Evolutionary conservation across 2,329 filamentous ascomycete genomes (phyloP).

Genomic region (Colletotrichum graminicola): DNA sequence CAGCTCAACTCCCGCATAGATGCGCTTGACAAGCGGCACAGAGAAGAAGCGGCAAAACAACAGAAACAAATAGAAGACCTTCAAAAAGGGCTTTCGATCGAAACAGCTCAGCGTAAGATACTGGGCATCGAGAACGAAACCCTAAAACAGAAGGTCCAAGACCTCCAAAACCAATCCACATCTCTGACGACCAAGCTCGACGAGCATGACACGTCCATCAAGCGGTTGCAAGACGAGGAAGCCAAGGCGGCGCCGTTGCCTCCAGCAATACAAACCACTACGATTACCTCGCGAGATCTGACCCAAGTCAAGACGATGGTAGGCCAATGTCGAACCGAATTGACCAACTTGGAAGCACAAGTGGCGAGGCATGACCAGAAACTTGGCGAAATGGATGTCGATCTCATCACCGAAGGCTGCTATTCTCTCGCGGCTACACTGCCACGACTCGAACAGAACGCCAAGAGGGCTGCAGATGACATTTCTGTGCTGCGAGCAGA

Average conservation of each 20-base stretch:
- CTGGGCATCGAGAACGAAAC: constrained; percentile 26
- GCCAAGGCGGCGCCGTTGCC: neutral
- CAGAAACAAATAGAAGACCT: constrained; percentile 31
- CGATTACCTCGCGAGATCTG: constrained; percentile 8
- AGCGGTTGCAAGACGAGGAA: constrained; percentile 6
- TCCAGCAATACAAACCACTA: neutral
- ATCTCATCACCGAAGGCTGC: constrained; percentile 27
- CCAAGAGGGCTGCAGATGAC: constrained; percentile 10
- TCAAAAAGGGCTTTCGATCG: constrained; percentile 2
- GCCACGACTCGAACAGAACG: constrained; percentile 21
- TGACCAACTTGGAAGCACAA: neutral
- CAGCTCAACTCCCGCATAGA: constrained; percentile 23
- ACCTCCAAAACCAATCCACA: constrained; percentile 9
- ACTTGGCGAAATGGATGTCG: constrained; percentile 35
- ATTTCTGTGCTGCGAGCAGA: constrained; percentile 8
- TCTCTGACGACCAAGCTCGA: constrained; percentile 12
- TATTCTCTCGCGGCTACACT: constrained; percentile 15
- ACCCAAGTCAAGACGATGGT: constrained; percentile 1
- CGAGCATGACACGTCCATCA: constrained; percentile 6
- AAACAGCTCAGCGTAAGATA: constrained; percentile 15
- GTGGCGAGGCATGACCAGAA: constrained; percentile 19
- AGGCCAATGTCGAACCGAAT: neutral
- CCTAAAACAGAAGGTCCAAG: constrained; percentile 22
- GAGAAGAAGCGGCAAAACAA: constrained; percentile 39
- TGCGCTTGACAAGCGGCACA: constrained; percentile 28